These are phyloP conservation scores for Backusella liffmaniae DNA, from an alignment of 192 early-diverging fungal species.

Conservation along the genomic window DNA sequence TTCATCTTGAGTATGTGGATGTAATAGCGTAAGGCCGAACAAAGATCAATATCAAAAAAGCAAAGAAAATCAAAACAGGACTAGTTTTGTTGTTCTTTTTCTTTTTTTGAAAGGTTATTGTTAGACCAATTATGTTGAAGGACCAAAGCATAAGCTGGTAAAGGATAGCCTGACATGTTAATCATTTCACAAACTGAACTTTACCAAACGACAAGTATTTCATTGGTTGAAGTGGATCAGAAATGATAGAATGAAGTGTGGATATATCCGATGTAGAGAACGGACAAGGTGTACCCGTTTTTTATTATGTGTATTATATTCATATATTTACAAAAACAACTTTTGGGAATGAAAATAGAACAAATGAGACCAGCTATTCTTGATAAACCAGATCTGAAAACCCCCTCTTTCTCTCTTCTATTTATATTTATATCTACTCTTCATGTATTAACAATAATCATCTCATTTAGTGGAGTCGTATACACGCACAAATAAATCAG, in stretches of 20 bases:
- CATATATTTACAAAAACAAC: neutral
- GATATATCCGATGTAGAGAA: neutral
- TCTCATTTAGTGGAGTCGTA: slow-evolving; percentile 28
- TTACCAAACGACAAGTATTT: neutral
- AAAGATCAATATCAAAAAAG: slow-evolving; percentile 23
- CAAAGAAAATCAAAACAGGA: neutral
- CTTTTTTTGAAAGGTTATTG: slow-evolving; percentile 5
- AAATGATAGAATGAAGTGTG: slow-evolving; percentile 17
- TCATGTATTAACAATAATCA: no score
- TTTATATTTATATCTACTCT: neutral
- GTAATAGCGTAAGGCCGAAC: slow-evolving; percentile 40
- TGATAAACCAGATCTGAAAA: neutral
- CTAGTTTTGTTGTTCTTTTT: neutral
- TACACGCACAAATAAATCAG: slow-evolving; percentile 10
- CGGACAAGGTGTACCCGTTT: neutral
- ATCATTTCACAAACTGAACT: slow-evolving; percentile 27
- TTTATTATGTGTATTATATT: no score
- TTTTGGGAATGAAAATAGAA: neutral
- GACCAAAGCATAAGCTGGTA: slow-evolving; percentile 11
- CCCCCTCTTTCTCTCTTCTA: neutral
- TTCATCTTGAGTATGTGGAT: slow-evolving; percentile 21
- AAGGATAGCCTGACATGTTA: slow-evolving; percentile 34
- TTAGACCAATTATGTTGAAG: slow-evolving; percentile 18
- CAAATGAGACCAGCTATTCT: neutral
- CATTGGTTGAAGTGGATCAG: slow-evolving; percentile 18